Conservation (phyloP, 1,284 basidiomycete species). For the Pulchroboletus neoregius region DNA sequence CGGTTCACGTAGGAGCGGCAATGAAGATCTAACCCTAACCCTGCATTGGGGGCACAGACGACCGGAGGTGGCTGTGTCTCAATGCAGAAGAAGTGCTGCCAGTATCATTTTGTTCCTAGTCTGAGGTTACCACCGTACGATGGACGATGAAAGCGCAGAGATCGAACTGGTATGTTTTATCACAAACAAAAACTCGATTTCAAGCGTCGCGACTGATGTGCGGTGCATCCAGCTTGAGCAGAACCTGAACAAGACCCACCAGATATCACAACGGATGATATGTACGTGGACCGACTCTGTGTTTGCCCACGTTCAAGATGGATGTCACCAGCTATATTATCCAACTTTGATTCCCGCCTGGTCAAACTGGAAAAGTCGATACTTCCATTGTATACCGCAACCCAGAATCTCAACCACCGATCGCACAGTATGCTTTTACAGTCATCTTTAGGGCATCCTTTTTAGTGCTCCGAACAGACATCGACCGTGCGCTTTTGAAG, state of each 20-base stretch:
- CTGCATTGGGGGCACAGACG: background rate
- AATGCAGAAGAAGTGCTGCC: no score
- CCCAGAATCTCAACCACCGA: conserved; percentile 67
- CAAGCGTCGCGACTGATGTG: background rate
- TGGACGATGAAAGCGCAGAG: conserved; percentile 32
- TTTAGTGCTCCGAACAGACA: conserved; percentile 49
- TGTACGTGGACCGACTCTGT: conserved; percentile 43
- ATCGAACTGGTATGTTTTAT: conserved; percentile 20
- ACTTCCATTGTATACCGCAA: conserved; percentile 67
- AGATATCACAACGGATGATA: conserved; percentile 79
- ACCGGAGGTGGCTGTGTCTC: no score
- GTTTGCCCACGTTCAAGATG: conserved; percentile 1
- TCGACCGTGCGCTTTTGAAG: conserved; percentile 69
- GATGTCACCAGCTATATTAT: conserved; percentile 59
- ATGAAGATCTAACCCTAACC: conserved; percentile 1
- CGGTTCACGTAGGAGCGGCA: no score
- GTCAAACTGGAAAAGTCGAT: conserved; percentile 80
- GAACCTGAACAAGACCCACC: conserved; percentile 77
- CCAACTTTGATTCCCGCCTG: conserved; percentile 72
- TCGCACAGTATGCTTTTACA: conserved; percentile 52
- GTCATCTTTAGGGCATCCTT: background rate
- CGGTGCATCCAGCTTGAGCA: conserved; percentile 61
- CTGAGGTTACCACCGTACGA: background rate
- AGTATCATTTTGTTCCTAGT: no score
- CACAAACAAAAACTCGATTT: accelerated